A percentile compares a stretch with the other conserved stretches of the same genome.
phyloP scores from a whole-genome alignment of 176 grass and related monocot genomes.

The Alopecurus myosuroides region DNA sequence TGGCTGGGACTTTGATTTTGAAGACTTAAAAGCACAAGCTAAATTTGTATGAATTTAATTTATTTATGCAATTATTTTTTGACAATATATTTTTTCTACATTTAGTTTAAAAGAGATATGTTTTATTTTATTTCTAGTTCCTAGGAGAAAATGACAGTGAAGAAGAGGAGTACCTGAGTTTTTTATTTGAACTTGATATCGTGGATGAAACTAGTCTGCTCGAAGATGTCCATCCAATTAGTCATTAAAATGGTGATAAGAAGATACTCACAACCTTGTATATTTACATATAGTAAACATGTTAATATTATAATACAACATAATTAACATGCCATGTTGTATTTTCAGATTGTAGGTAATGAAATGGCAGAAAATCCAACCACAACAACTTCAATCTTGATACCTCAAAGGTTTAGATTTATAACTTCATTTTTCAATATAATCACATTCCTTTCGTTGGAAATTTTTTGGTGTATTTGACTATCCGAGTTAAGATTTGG shows the following conservation, averaged over 20 bases:
- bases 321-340: background rate
- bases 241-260: background rate
- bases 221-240: background rate
- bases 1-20: constrained; percentile 86
- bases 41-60: constrained; percentile 36
- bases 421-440: background rate
- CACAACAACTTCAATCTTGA: background rate
- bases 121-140: constrained; percentile 35
- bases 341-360: background rate
- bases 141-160: constrained; percentile 42
- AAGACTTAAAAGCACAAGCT: constrained; percentile 77
- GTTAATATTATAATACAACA: background rate
- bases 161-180: constrained; percentile 38
- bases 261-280: constrained; percentile 5
- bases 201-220: constrained; percentile 36
- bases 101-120: background rate
- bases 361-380: background rate
- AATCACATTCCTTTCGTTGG: background rate
- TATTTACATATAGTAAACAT: background rate
- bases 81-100: background rate
- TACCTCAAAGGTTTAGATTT: constrained; percentile 1
- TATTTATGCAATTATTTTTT: background rate
- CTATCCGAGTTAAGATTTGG: background rate
- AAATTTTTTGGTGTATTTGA: background rate
- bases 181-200: constrained; percentile 65